Percentiles rank a stretch among this genome's conserved stretches.
Conservation (phyloP, 1,284 basidiomycete genomes). For the Rhizopogon parksii region DNA sequence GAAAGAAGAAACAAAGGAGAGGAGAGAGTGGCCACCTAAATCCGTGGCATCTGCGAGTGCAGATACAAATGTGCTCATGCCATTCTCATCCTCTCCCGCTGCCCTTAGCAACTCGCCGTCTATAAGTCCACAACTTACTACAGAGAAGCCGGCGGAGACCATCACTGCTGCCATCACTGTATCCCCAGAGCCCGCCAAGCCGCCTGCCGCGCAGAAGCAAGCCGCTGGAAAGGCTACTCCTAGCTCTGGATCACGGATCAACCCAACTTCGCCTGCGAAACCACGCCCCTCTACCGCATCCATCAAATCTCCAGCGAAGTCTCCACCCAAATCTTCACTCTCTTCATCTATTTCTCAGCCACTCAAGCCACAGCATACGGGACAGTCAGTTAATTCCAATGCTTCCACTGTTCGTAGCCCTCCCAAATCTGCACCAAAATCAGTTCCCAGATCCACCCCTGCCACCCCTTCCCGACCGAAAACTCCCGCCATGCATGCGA, state of each 20-base stretch:
- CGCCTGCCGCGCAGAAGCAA: conserved; percentile 21
- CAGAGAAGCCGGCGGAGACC: conserved; percentile 11
- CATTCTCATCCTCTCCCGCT: conserved; percentile 23
- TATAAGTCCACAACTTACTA: conserved; percentile 20
- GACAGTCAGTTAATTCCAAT: conserved; percentile 40
- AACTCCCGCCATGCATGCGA: conserved; percentile 31
- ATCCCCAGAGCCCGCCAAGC: conserved; percentile 17
- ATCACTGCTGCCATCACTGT: conserved; percentile 10
- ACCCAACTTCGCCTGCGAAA: conserved; percentile 21
- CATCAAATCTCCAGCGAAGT: conserved; percentile 19
- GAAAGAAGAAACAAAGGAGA: conserved; percentile 60
- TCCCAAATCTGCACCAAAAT: conserved; percentile 6
- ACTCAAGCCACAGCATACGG: conserved; percentile 49
- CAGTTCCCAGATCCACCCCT: conserved; percentile 28
- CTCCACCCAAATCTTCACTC: conserved; percentile 26
- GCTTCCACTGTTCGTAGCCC: conserved; percentile 31
- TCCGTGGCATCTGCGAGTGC: conserved; percentile 18
- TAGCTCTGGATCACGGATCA: conserved; percentile 12
- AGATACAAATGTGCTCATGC: conserved; percentile 29
- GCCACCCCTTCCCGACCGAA: conserved; percentile 41
- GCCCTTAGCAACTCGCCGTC: conserved; percentile 22
- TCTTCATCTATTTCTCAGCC: conserved; percentile 30
- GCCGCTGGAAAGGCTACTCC: conserved; percentile 19
- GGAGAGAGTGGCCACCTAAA: conserved; percentile 71
- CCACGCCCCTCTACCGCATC: conserved; percentile 15